Evolutionary conservation across 139 green algal genomes (phyloP).

Genomic region (Choricystis sp.): DNA sequence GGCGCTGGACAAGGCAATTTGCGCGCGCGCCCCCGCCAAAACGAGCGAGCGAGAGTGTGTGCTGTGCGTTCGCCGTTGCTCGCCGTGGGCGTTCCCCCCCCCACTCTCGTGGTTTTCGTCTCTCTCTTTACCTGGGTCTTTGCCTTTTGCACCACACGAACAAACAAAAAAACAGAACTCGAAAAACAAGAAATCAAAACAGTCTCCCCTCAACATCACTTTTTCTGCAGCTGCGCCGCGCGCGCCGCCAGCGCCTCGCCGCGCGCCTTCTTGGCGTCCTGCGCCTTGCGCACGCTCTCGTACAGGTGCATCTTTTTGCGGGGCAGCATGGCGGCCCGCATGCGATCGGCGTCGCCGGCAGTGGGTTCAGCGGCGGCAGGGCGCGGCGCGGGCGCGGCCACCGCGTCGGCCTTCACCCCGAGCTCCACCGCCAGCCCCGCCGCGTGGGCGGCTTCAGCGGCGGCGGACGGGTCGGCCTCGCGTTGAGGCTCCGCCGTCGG

Average conservation of each 20-base stretch:
- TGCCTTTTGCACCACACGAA: too few relatives aligned
- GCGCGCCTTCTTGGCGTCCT: slow-evolving; percentile 34
- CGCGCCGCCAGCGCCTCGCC: slow-evolving; percentile 32
- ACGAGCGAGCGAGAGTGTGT: too few relatives aligned
- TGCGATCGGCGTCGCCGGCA: slow-evolving; percentile 30
- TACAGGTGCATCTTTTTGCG: slow-evolving; percentile 79
- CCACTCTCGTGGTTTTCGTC: too few relatives aligned
- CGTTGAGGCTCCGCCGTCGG: slow-evolving; percentile 6
- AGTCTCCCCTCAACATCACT: too few relatives aligned
- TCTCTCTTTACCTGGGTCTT: too few relatives aligned
- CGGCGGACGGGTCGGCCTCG: slow-evolving; percentile 15
- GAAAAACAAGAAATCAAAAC: background rate
- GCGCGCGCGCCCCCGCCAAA: too few relatives aligned
- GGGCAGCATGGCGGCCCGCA: slow-evolving; percentile 82
- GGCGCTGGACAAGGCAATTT: too few relatives aligned
- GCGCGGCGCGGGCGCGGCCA: background rate
- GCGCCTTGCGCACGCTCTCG: slow-evolving; percentile 46
- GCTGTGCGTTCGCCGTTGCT: too few relatives aligned
- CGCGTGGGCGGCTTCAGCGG: slow-evolving; percentile 29
- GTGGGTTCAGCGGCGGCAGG: background rate
- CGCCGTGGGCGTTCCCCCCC: too few relatives aligned
- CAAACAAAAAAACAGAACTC: too few relatives aligned
- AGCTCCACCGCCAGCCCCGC: slow-evolving; percentile 56
- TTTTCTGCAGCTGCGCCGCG: slow-evolving; percentile 9
- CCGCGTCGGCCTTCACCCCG: slow-evolving; percentile 5